Conservation (phyloP, 2,329 filamentous ascomycete genomes). For the Fusarium concolor region DNA sequence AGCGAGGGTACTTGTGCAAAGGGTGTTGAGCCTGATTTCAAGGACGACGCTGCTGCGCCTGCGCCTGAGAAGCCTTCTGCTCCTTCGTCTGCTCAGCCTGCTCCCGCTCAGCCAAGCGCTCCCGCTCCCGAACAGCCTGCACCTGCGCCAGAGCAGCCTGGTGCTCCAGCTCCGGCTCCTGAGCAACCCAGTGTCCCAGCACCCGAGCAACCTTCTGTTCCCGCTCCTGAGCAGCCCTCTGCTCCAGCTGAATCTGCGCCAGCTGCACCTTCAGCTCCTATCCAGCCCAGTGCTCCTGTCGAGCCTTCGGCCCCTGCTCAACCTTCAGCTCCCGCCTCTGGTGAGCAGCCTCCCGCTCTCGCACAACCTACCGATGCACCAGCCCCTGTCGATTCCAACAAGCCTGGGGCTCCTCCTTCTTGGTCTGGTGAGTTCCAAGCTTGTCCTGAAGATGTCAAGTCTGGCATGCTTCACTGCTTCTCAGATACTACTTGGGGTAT, state of each 20-base stretch:
- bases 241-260: background rate
- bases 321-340: background rate
- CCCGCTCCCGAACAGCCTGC: background rate
- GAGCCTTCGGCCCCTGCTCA: background rate
- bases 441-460: constrained; percentile 20
- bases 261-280: background rate
- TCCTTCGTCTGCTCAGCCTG: background rate
- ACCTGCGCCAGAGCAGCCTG: background rate
- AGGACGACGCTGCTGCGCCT: constrained; percentile 21
- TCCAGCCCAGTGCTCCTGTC: background rate
- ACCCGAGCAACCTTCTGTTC: background rate
- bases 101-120: background rate
- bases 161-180: background rate
- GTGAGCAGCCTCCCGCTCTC: background rate
- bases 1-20: constrained; percentile 34
- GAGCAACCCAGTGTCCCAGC: background rate
- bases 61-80: constrained; percentile 8
- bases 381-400: background rate
- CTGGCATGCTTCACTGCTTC: constrained; percentile 36
- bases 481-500: constrained; percentile 35
- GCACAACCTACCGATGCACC: background rate
- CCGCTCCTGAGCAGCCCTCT: background rate
- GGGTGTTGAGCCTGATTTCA: constrained; percentile 38
- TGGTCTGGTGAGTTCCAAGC: constrained; percentile 26
- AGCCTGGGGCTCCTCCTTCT: constrained; percentile 18